Evolutionary conservation across 176 grass and related monocot genomes (phyloP).

Genomic region (Coix lacrymajobi): DNA sequence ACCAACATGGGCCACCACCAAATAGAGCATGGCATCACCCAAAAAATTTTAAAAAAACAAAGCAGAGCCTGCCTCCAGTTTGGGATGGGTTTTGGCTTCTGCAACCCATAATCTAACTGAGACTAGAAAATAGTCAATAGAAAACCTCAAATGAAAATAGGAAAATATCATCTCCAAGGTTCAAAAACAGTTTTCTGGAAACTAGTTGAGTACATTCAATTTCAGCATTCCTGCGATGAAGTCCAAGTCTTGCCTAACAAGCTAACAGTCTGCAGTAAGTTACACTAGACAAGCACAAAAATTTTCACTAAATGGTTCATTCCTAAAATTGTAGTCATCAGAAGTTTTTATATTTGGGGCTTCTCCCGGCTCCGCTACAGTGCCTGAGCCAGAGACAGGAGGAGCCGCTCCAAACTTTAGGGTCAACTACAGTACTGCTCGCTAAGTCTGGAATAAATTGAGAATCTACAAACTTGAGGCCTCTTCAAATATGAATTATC

Average conservation of each 20-base stretch:
- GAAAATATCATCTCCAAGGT: not conserved
- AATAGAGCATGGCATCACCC: not conserved
- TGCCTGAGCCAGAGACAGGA: too few species aligned
- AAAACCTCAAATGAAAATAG: not conserved
- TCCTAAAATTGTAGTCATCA: not conserved
- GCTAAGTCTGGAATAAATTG: not conserved
- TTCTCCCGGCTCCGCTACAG: too few species aligned
- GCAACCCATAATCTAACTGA: not conserved
- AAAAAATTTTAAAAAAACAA: not conserved
- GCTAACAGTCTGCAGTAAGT: not conserved
- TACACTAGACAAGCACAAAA: not conserved
- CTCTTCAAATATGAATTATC: not conserved
- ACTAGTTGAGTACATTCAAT: not conserved
- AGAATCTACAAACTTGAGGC: not conserved
- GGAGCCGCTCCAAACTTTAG: too few species aligned
- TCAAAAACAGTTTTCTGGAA: not conserved
- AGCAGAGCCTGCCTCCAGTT: not conserved
- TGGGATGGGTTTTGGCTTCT: not conserved
- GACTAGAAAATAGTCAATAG: not conserved
- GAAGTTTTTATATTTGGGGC: not conserved
- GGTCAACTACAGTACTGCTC: too few species aligned
- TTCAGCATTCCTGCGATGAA: not conserved
- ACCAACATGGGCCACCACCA: not conserved
- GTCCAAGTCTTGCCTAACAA: not conserved
- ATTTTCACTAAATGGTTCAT: not conserved